Conservation (phyloP, 2,329 filamentous ascomycete species). For the Trichoderma arundinaceum region DNA sequence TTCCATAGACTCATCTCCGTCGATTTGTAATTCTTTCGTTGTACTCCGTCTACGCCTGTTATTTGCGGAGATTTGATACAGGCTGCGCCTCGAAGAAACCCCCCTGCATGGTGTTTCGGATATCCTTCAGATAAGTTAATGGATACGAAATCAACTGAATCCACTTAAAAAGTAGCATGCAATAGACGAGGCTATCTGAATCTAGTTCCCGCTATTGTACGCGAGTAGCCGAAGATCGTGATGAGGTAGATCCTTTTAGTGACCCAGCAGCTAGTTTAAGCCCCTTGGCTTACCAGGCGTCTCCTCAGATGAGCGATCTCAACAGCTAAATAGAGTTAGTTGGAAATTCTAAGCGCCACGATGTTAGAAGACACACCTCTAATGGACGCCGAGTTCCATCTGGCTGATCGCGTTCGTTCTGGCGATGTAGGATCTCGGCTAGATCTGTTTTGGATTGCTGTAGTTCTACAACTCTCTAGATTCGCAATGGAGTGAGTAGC, state of each 20-base stretch:
- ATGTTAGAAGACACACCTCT: not conserved
- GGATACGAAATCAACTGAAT: too few relatives aligned
- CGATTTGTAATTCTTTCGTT: conserved; percentile 1
- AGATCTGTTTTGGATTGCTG: conserved; percentile 34
- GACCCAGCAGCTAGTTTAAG: too few relatives aligned
- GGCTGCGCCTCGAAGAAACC: not conserved
- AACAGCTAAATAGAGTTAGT: not conserved
- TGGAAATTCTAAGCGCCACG: too few relatives aligned
- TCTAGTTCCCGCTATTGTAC: too few relatives aligned
- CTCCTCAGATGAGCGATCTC: conserved; percentile 6
- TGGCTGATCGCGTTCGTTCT: conserved; percentile 3
- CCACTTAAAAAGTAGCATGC: too few relatives aligned
- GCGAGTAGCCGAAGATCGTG: too few relatives aligned
- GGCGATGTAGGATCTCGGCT: conserved; percentile 9
- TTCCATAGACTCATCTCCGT: not conserved
- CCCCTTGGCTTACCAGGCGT: too few relatives aligned
- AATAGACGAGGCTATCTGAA: too few relatives aligned
- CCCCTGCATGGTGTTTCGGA: not conserved
- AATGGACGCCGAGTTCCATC: not conserved
- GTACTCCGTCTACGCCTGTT: not conserved
- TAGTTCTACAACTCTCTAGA: conserved; percentile 32
- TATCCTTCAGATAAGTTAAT: conserved; percentile 1
- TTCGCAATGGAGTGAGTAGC: rapidly evolving
- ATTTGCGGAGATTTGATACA: conserved; percentile 12
- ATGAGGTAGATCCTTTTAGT: too few relatives aligned